phyloP scores from a whole-genome alignment of 305 asterid genomes.

The Fraxinus dipetala region DNA sequence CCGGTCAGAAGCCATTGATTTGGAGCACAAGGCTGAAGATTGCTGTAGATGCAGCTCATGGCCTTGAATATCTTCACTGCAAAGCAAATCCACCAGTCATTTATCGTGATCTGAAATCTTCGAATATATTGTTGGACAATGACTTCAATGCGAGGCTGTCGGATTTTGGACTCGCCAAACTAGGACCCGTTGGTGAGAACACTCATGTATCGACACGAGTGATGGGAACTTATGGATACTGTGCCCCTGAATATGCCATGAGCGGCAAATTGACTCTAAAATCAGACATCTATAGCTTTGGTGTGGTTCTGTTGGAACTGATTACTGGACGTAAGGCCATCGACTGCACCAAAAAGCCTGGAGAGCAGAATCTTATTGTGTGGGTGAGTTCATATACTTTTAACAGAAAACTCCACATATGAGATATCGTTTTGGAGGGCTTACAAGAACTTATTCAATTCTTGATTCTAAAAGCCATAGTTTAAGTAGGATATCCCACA shows the following conservation, averaged over 20 bases:
- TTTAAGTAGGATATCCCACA: not conserved
- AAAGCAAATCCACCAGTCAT: constrained; percentile 85
- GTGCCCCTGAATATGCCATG: constrained; percentile 67
- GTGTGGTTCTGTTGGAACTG: constrained; percentile 54
- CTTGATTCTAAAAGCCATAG: not conserved
- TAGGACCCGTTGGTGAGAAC: constrained; percentile 83
- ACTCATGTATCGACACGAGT: constrained; percentile 64
- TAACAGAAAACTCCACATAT: not conserved
- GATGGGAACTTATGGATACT: constrained; percentile 64
- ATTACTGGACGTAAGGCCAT: constrained; percentile 60
- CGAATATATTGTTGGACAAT: constrained; percentile 76
- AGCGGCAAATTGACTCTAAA: constrained; percentile 60
- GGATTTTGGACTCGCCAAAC: constrained; percentile 87
- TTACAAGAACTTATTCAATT: not conserved
- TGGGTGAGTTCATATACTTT: constrained; percentile 45
- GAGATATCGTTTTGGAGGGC: not conserved
- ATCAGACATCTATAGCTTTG: constrained; percentile 65
- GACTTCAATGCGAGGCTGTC: constrained; percentile 83
- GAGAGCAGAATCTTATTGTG: constrained; percentile 53
- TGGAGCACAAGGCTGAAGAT: constrained; percentile 85
- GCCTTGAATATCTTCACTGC: constrained; percentile 86
- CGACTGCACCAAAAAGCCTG: constrained; percentile 37
- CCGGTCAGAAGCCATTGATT: constrained; percentile 57
- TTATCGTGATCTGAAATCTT: constrained; percentile 84
- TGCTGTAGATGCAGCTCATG: constrained; percentile 85